Evolutionary conservation across 495 filamentous ascomycete genomes (phyloP), one percentile per base, ranked within the genome.

Genomic region (Xylaria venustula): DNA sequence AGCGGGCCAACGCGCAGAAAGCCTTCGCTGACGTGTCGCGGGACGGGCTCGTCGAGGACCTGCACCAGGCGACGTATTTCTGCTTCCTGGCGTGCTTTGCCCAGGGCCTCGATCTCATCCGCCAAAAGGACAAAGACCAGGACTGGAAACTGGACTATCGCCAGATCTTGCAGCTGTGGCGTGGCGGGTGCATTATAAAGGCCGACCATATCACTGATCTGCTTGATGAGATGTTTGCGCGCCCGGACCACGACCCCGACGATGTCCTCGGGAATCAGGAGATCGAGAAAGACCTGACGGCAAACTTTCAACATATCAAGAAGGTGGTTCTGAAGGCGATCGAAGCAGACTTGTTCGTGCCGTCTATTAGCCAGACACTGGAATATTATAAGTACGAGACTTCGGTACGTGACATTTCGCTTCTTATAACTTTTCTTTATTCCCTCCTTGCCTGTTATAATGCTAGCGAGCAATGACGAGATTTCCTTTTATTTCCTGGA

Each of bases 101-200:
- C 26, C 86, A 91, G 71, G 88, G 88, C 1, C 74, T 92, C 26
- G 82, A 87, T 63, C 71, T 90, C 44, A 88, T 92, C 59, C 81
- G 82, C 6, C 76, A 79, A 23, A 83, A 87, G 0, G 82, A 87
- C 49, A 75, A 80, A 32, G 78, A 84, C 28, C 80, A 90, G 64
- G 76, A 78, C 26, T 91, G 88, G 88, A 73, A 83, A 20, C 79
- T 91, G 58, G 75, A 87, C 61, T 78, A 86, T 28, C 73, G 73
- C 3, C 77, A 80, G 5, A 82, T 88, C 52, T 67, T 90, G 5
- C 82, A 87, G 64, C 85, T 91, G 63, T 91, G 88, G 89, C 83
- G 85, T 1, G 83, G 78, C 2, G 89, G 89, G 4, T 90, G 88
- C 68, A 90, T 92, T 71, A 90, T 91, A 67, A 80, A 86, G 66